Percentiles rank a stretch among this genome's conserved stretches.
Evolutionary conservation across 495 filamentous ascomycete species (phyloP).

Genomic region (Xylaria palmicola): DNA sequence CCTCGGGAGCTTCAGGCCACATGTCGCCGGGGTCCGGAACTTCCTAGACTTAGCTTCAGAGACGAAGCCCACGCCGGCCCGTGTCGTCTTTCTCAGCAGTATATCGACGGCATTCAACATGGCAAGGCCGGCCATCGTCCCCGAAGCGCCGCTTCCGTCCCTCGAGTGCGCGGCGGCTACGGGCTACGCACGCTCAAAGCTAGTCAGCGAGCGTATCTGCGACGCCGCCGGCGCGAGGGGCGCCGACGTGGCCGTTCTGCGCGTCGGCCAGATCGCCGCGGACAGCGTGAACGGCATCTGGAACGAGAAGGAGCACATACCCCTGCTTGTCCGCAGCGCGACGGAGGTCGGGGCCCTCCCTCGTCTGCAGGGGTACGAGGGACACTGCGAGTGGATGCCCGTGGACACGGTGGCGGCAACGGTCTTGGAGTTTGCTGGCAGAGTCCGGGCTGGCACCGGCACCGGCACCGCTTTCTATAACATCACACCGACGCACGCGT

Average conservation of each 20-base stretch:
- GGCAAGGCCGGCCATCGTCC: conserved; percentile 30
- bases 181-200: conserved; percentile 61
- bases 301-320: conserved; percentile 59
- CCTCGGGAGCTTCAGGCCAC: conserved; percentile 55
- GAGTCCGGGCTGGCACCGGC: conserved; percentile 17
- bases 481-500: conserved; percentile 43
- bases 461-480: conserved; percentile 40
- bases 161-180: conserved; percentile 43
- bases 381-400: conserved; percentile 53
- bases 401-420: conserved; percentile 53
- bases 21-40: conserved; percentile 54
- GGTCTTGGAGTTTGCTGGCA: conserved; percentile 47
- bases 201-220: conserved; percentile 54
- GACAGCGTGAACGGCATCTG: conserved; percentile 52
- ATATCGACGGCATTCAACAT: conserved; percentile 48
- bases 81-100: conserved; percentile 54
- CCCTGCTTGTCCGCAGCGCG: conserved; percentile 55
- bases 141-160: conserved; percentile 42
- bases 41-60: conserved; percentile 56
- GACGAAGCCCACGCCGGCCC: conserved; percentile 37
- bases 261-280: conserved; percentile 60
- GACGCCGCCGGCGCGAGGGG: conserved; percentile 38
- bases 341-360: conserved; percentile 51
- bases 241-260: conserved; percentile 47
- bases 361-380: conserved; percentile 37